Conservation (phyloP, 768 basidiomycete genomes). For the Suillus placidus region DNA sequence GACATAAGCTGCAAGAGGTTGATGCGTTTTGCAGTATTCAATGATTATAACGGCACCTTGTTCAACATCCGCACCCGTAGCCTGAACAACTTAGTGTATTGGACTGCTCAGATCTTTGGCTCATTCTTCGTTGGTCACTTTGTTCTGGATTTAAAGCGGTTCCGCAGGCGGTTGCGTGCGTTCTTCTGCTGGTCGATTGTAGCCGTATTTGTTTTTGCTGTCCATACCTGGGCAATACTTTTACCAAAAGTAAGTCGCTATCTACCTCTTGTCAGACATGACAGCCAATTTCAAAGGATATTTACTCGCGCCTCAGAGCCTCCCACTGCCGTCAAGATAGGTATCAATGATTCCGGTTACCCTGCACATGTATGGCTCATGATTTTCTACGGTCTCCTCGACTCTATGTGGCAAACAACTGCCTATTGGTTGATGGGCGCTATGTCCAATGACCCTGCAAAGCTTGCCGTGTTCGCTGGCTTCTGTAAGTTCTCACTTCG, state of each 20-base stretch:
- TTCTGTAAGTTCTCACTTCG: constrained; percentile 40
- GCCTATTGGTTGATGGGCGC: constrained; percentile 45
- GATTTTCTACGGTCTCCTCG: constrained; percentile 15
- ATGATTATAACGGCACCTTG: constrained; percentile 67
- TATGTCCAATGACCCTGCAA: constrained; percentile 49
- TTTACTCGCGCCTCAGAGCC: constrained; percentile 7
- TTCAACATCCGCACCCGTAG: constrained; percentile 75
- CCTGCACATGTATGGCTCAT: constrained; percentile 5
- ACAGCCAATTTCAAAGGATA: constrained; percentile 2
- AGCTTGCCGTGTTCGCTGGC: constrained; percentile 46
- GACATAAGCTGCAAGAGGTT: not conserved
- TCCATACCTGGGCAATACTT: constrained; percentile 34
- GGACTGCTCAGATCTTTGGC: constrained; percentile 71
- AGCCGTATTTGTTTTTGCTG: constrained; percentile 37
- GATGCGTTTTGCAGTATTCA: constrained; percentile 54
- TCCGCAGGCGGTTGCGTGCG: constrained; percentile 43
- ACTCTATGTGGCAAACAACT: constrained; percentile 40
- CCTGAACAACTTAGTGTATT: constrained; percentile 74
- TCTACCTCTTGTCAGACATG: not conserved
- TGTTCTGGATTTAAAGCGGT: constrained; percentile 35
- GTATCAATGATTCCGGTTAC: constrained; percentile 3
- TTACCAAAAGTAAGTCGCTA: constrained; percentile 37
- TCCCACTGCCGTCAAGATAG: constrained; percentile 13
- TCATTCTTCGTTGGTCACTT: constrained; percentile 62
- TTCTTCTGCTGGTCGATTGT: constrained; percentile 44